Base-by-base conservation (phyloP, 805 yeast species). In the Candida xiaguanensis region DNA sequence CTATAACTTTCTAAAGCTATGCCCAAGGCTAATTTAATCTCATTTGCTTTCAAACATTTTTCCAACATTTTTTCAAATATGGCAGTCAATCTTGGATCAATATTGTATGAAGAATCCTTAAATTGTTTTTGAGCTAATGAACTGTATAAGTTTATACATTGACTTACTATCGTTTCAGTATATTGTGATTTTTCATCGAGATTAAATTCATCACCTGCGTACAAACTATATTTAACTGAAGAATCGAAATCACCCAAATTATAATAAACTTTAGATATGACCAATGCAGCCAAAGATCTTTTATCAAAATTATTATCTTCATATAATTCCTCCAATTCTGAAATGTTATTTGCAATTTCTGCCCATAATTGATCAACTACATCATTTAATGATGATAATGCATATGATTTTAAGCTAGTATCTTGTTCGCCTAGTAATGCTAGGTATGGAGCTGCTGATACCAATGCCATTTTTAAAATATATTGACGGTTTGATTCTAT, bases 281-380 rank as follows among this genome's bases (percentile, higher is more conserved):
- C 77, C 43, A 93, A 71, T 2, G 99, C 98, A 7, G 98, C 98
- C 55, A 91, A 73, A 34, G 77, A 66, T 50, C 95, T 77, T 45
- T 84, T 80, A 39, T 80, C 79, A 62, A 91, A 93, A 17, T 73
- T 61, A 43, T 76, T 74, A 59, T 91, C 95, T 64, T 93, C 98
- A 54, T 82, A 89, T 39, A 93, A 70, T 47, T 88, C 95, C 66
- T 93, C 99, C 53, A 93, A 85, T 40, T 85, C 89, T 20, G 86
- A 71, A 45, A 93, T 78, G 55, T 77, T 81, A 65, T 93, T 93
- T 42, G 99, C 95, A 42, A 93, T 85, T 68, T 93, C 98, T 2
- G 99, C 88, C 99, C 99, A 93, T 43, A 88, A 74, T 61, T 87
- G 90, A 65, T 89, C 95, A 37, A 88, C 96, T 36, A 85, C 76